Conservation (phyloP, 192 early-diverging fungal genomes). For the Phlyctochytrium bullatum region DNA sequence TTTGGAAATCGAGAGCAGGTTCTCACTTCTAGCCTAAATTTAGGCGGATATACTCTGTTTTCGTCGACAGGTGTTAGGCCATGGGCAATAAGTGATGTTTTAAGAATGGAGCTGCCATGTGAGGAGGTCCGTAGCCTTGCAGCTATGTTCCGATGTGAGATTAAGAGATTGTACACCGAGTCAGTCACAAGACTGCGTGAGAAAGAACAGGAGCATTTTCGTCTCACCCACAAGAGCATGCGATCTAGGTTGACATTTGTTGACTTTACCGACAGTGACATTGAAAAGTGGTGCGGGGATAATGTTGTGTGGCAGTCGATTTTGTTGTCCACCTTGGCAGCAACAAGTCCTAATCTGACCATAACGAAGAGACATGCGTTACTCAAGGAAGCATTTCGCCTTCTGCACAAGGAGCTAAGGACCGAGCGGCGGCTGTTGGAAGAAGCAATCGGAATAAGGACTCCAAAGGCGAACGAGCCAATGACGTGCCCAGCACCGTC, state of each 20-base stretch:
- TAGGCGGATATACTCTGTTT: background rate
- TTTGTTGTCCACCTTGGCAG: slow-evolving; percentile 21
- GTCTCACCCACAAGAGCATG: slow-evolving; percentile 35
- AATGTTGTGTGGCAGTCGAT: slow-evolving; percentile 28
- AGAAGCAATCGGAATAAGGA: background rate
- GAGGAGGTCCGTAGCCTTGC: slow-evolving; percentile 20
- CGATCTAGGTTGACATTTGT: background rate
- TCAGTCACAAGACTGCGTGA: background rate
- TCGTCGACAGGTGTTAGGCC: background rate
- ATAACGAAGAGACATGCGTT: slow-evolving; percentile 14
- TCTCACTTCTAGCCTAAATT: background rate
- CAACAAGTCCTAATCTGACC: slow-evolving; percentile 19
- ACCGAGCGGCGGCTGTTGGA: slow-evolving; percentile 27
- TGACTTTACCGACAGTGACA: slow-evolving; percentile 13
- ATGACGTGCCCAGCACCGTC: slow-evolving; percentile 38
- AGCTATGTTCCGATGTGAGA: slow-evolving; percentile 30
- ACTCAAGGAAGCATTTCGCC: slow-evolving; percentile 11
- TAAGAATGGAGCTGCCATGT: slow-evolving; percentile 18
- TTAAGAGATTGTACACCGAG: slow-evolving; percentile 20
- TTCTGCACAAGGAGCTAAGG: slow-evolving; percentile 9
- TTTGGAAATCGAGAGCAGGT: background rate
- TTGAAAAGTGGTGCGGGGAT: slow-evolving; percentile 26
- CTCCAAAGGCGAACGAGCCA: background rate
- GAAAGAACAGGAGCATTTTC: slow-evolving; percentile 25
- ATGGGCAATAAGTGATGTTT: background rate